These are phyloP conservation scores for Neurospora tetraspora DNA, from an alignment of 495 filamentous ascomycete genomes.

Conservation along the genomic window DNA sequence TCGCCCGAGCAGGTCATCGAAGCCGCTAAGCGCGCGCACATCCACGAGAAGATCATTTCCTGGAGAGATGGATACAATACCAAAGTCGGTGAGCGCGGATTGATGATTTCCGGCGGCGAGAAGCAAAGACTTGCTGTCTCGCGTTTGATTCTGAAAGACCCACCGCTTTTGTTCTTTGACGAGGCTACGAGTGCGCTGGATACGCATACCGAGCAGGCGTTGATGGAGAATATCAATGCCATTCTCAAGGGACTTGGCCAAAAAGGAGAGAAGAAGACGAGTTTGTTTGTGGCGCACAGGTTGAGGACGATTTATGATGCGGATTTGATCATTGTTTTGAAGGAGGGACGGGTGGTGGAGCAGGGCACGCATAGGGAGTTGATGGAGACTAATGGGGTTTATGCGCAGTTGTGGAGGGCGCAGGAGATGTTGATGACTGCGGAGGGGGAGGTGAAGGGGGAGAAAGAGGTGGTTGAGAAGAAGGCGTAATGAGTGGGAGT, in stretches of 20 bases:
- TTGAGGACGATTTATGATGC: conserved; percentile 90
- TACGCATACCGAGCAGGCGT: conserved; percentile 86
- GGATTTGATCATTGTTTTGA: conserved; percentile 86
- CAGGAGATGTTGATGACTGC: conserved; percentile 21
- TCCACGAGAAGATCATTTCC: conserved; percentile 68
- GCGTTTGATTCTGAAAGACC: conserved; percentile 81
- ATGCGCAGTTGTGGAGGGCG: conserved; percentile 73
- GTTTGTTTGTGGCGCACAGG: conserved; percentile 88
- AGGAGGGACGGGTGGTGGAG: conserved; percentile 74
- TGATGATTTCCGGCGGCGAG: conserved; percentile 98
- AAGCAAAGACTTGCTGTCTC: conserved; percentile 90
- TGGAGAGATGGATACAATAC: conserved; percentile 85
- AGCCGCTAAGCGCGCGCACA: conserved; percentile 70
- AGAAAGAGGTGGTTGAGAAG: not conserved
- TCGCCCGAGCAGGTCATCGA: conserved; percentile 59
- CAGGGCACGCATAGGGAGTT: conserved; percentile 77
- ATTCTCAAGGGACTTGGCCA: conserved; percentile 48
- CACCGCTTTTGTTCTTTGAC: conserved; percentile 89
- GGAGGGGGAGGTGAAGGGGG: conserved; percentile 3
- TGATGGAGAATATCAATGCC: conserved; percentile 88
- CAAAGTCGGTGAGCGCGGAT: conserved; percentile 86
- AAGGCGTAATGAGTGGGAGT: not conserved
- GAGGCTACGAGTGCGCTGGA: conserved; percentile 95
- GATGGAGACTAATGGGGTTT: conserved; percentile 65
- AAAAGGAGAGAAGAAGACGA: conserved; percentile 59